A percentile compares a stretch with the other conserved stretches of the same genome.
Conservation (phyloP, 2,329 filamentous ascomycete genomes). For the Colletotrichum sp. region DNA sequence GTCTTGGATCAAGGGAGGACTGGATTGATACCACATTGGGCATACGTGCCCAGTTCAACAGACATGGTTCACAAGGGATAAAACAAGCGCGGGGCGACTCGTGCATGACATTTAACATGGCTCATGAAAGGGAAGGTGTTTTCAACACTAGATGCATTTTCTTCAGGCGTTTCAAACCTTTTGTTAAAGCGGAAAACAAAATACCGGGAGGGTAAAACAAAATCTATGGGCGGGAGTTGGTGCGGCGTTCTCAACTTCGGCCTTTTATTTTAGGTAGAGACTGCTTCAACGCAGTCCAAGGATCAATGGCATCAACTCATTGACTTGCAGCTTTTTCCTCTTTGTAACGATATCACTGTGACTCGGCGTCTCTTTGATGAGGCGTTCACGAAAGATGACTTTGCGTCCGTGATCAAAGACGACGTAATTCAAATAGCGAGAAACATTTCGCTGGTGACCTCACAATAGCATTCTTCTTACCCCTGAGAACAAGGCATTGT, state of each 20-base stretch:
- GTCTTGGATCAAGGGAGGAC: not conserved
- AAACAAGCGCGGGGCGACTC: conserved; percentile 7
- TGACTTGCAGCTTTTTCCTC: not conserved
- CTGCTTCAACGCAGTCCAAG: conserved; percentile 21
- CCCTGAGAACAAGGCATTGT: not conserved
- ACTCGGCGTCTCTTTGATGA: not conserved
- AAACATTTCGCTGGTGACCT: not conserved
- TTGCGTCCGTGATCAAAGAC: not conserved
- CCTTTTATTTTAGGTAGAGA: conserved; percentile 13
- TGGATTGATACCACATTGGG: conserved; percentile 14
- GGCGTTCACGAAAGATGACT: not conserved
- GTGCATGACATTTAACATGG: conserved; percentile 24
- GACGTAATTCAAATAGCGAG: not conserved
- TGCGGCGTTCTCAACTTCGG: conserved; percentile 28
- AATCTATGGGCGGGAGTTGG: conserved; percentile 27
- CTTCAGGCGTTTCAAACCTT: conserved; percentile 37
- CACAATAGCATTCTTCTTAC: not conserved
- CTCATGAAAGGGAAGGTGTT: conserved; percentile 23
- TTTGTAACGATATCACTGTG: not conserved
- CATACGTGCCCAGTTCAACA: conserved; percentile 13
- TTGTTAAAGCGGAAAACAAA: conserved; percentile 14
- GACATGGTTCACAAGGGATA: conserved; percentile 16
- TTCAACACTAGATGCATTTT: conserved; percentile 33
- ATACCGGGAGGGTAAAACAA: conserved; percentile 11
- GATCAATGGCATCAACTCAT: conserved; percentile 17